phyloP scores from a whole-genome alignment of 805 yeast genomes.

The Henningerozyma blattae region DNA sequence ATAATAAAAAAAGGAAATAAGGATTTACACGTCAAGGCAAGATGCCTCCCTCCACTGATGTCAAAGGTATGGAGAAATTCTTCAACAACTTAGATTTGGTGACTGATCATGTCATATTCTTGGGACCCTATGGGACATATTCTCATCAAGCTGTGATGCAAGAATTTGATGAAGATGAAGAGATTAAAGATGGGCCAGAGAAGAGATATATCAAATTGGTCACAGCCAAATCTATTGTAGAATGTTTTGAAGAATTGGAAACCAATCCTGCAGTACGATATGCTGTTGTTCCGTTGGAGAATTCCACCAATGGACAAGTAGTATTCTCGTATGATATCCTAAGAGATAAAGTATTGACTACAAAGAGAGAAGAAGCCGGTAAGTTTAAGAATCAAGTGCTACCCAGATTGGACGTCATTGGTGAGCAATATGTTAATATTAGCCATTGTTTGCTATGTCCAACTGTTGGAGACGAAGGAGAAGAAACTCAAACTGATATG shows the following conservation, averaged over 20 bases:
- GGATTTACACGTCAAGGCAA: too few species aligned
- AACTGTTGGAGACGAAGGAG: too few species aligned
- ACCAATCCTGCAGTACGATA: constrained; percentile 37
- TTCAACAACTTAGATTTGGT: too few species aligned
- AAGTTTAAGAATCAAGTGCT: constrained; percentile 12
- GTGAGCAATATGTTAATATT: constrained; percentile 73
- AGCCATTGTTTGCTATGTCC: constrained; percentile 53
- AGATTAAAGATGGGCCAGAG: too few species aligned
- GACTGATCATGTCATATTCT: constrained; percentile 49
- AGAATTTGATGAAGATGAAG: constrained; percentile 32
- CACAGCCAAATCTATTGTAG: constrained; percentile 31
- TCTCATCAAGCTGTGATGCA: constrained; percentile 73
- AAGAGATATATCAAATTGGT: constrained; percentile 13
- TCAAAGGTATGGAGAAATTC: too few species aligned
- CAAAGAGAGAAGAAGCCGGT: background rate
- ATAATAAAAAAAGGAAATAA: too few species aligned
- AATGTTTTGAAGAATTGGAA: constrained; percentile 50
- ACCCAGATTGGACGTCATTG: constrained; percentile 43
- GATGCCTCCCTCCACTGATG: too few species aligned
- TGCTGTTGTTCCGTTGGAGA: constrained; percentile 83
- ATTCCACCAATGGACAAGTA: constrained; percentile 92
- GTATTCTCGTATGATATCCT: constrained; percentile 73
- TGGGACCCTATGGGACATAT: constrained; percentile 90
- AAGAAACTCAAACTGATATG: constrained; percentile 13
- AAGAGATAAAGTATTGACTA: constrained; percentile 41